These are phyloP conservation scores for Gonapodya sp. DNA, from an alignment of 192 early-diverging fungal genomes.

Conservation along the genomic window DNA sequence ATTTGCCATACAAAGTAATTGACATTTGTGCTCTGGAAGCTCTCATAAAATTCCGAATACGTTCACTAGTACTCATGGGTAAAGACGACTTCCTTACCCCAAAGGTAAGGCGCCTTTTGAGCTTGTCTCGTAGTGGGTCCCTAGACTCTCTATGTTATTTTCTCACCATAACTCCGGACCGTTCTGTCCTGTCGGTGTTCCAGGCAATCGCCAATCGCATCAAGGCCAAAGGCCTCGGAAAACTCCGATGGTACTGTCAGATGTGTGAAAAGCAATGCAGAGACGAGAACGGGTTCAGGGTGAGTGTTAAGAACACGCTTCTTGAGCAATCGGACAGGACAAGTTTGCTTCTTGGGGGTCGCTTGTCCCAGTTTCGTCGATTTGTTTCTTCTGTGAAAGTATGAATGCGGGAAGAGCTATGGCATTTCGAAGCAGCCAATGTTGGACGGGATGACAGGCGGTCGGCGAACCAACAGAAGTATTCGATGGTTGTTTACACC, in stretches of 20 bases:
- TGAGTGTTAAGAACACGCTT: too few relatives aligned
- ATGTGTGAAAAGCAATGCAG: conserved; percentile 57
- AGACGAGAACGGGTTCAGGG: conserved; percentile 94
- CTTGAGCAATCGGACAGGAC: too few relatives aligned
- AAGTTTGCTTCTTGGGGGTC: too few relatives aligned
- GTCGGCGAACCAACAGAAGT: too few relatives aligned
- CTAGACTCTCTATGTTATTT: background rate
- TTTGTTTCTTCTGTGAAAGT: too few relatives aligned
- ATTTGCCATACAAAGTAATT: background rate
- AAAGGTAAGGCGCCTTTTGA: background rate
- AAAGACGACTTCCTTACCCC: background rate
- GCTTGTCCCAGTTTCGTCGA: too few relatives aligned
- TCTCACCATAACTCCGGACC: background rate
- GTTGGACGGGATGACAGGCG: too few relatives aligned
- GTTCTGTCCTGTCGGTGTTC: background rate
- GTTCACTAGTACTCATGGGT: background rate
- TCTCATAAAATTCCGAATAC: background rate
- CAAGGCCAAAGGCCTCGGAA: conserved; percentile 82
- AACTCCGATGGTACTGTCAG: conserved; percentile 88
- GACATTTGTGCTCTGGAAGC: background rate
- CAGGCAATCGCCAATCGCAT: conserved; percentile 83
- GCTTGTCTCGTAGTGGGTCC: background rate
- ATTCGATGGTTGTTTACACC: too few relatives aligned
- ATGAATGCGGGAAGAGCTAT: too few relatives aligned
- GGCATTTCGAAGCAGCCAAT: too few relatives aligned